A percentile compares a stretch with the other conserved stretches of the same genome.
phyloP scores from a whole-genome alignment of 768 basidiomycete genomes.

The Clavulina sp. region DNA sequence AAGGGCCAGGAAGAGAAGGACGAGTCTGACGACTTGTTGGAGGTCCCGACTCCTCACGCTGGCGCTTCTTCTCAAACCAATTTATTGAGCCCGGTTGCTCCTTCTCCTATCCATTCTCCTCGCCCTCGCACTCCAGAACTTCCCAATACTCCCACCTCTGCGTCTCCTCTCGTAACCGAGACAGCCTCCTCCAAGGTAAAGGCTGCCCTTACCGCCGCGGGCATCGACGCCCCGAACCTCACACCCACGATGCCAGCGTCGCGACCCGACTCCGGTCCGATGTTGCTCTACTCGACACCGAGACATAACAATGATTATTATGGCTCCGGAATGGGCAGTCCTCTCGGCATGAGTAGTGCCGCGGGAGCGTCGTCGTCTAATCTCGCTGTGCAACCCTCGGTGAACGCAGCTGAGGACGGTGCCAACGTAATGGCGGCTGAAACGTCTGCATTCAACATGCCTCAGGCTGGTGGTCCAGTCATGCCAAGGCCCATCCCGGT shows the following conservation, averaged over 20 bases:
- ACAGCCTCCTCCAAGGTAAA: not conserved
- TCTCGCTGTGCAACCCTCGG: not conserved
- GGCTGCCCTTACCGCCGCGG: not conserved
- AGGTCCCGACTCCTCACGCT: not conserved
- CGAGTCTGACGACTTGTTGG: not conserved
- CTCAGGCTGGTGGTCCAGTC: not conserved
- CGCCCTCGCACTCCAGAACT: not conserved
- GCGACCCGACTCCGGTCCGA: not conserved
- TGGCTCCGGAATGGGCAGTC: not conserved
- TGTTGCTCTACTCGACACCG: not conserved
- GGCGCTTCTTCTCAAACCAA: not conserved
- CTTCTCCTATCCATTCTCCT: not conserved
- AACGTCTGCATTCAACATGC: not conserved
- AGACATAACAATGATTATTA: not conserved
- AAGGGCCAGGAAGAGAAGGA: not conserved
- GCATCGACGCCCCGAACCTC: not conserved
- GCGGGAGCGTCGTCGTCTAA: not conserved
- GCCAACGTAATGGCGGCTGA: not conserved
- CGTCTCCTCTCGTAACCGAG: not conserved
- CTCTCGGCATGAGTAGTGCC: not conserved
- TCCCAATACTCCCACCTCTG: not conserved
- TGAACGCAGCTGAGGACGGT: not conserved
- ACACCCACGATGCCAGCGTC: not conserved
- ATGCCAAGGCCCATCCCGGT: not conserved
- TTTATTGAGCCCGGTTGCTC: not conserved